Percentiles rank a stretch among this genome's conserved stretches.
Evolutionary conservation across 768 basidiomycete genomes (phyloP).

Genomic region (Arthromyces matolae): DNA sequence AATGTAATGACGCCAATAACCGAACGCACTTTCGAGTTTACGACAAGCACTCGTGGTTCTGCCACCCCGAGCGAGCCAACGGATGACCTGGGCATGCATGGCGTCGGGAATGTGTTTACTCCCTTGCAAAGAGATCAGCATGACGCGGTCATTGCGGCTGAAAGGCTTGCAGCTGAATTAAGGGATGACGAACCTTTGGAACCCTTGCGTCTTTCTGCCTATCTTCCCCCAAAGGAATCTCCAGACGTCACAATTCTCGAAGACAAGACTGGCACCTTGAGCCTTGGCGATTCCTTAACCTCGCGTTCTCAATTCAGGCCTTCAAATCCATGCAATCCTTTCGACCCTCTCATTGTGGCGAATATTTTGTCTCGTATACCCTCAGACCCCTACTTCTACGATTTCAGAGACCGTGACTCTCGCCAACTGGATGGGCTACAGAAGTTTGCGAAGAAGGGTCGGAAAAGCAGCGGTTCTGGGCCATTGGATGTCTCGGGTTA

Average conservation of each 20-base stretch:
- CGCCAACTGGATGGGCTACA: conserved; percentile 67
- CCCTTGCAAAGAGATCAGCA: conserved; percentile 34
- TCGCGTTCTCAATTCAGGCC: conserved; percentile 64
- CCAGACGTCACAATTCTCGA: conserved; percentile 37
- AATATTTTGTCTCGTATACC: conserved; percentile 62
- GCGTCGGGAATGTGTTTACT: conserved; percentile 23
- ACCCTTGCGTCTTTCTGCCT: conserved; percentile 26
- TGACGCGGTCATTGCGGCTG: conserved; percentile 51
- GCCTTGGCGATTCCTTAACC: conserved; percentile 60
- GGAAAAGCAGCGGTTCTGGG: conserved; percentile 40
- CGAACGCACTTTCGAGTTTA: conserved; percentile 86
- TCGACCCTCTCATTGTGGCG: conserved; percentile 60
- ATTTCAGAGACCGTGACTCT: conserved; percentile 51
- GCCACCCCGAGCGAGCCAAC: conserved; percentile 36
- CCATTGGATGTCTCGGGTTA: conserved; percentile 33
- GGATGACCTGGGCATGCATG: conserved; percentile 19
- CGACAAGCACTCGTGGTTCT: conserved; percentile 53
- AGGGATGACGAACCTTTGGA: conserved; percentile 29
- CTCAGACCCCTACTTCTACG: conserved; percentile 57
- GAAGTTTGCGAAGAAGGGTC: conserved; percentile 56
- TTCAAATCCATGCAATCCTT: conserved; percentile 87
- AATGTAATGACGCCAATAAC: conserved; percentile 98
- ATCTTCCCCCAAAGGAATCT: conserved; percentile 21
- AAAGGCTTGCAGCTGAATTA: conserved; percentile 49
- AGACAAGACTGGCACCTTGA: conserved; percentile 61